These are phyloP conservation scores for Hypoxylon sp. DNA, from an alignment of 2,329 filamentous ascomycete species.

Conservation along the genomic window DNA sequence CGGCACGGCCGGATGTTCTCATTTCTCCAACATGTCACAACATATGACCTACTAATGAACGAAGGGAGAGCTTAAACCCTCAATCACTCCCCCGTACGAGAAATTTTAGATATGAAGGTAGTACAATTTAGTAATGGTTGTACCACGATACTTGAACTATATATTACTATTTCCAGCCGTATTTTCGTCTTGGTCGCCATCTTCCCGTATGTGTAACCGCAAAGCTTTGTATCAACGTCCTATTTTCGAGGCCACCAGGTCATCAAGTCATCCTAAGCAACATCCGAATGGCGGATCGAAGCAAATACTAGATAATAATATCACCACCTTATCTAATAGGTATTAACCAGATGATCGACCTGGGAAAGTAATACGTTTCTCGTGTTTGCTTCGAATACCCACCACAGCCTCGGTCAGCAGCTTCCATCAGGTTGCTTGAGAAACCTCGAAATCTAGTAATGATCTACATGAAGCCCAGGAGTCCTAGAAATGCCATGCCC, in stretches of 20 bases:
- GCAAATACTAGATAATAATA: neutral
- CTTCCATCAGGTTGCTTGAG: neutral
- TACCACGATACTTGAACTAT: neutral
- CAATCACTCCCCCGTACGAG: slow-evolving; percentile 5
- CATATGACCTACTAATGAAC: slow-evolving; percentile 16
- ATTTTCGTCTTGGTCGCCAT: neutral
- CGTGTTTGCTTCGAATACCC: neutral
- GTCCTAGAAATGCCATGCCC: neutral
- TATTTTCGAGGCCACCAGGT: neutral
- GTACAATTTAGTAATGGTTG: slow-evolving; percentile 10
- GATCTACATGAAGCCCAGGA: neutral
- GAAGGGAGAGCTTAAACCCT: slow-evolving; percentile 6
- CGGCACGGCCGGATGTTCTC: slow-evolving; percentile 8
- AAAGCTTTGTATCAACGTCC: neutral
- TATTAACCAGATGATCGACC: neutral
- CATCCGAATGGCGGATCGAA: neutral
- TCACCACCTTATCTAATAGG: neutral
- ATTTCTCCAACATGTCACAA: slow-evolving; percentile 7
- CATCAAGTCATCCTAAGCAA: neutral
- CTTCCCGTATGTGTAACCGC: neutral
- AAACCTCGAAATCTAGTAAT: neutral
- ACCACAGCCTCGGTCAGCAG: neutral
- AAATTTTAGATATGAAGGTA: neutral
- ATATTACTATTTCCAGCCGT: neutral
- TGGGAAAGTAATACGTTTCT: neutral